phyloP scores from a whole-genome alignment of 2,329 filamentous ascomycete species.

The Cladophialophora bantiana region DNA sequence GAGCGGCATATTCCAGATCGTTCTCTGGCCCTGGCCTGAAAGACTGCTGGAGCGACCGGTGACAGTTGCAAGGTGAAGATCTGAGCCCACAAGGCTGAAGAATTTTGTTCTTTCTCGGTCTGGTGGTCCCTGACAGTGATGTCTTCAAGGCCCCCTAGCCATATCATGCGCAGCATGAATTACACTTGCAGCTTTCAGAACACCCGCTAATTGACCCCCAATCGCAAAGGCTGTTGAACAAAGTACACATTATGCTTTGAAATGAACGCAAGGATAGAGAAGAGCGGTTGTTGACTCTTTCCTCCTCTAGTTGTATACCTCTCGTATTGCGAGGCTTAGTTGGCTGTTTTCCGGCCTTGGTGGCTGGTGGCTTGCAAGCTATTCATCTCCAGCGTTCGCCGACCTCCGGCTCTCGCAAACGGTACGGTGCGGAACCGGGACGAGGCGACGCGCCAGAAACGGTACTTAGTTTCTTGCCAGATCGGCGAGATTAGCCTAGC shows the following conservation, averaged over 20 bases:
- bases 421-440: slow-evolving; percentile 2
- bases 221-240: not conserved
- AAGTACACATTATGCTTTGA: not conserved
- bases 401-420: not conserved
- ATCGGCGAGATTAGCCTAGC: not conserved
- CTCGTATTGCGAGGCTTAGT: not conserved
- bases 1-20: not conserved
- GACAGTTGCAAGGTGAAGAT: not conserved
- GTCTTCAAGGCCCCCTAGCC: not conserved
- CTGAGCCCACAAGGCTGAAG: not conserved
- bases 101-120: not conserved
- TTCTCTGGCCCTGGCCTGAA: not conserved
- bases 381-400: not conserved
- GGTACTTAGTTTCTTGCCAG: not conserved
- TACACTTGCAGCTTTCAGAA: not conserved
- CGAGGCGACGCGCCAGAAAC: slow-evolving; percentile 3
- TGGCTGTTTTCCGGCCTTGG: not conserved
- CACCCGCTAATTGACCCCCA: not conserved
- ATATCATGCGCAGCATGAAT: not conserved
- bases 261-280: not conserved
- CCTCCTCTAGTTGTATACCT: not conserved
- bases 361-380: not conserved
- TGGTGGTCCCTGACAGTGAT: not conserved
- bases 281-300: not conserved
- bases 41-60: no score